Base-by-base conservation (phyloP, 2,329 filamentous ascomycete genomes). In the Drechslerella dactyloides region DNA sequence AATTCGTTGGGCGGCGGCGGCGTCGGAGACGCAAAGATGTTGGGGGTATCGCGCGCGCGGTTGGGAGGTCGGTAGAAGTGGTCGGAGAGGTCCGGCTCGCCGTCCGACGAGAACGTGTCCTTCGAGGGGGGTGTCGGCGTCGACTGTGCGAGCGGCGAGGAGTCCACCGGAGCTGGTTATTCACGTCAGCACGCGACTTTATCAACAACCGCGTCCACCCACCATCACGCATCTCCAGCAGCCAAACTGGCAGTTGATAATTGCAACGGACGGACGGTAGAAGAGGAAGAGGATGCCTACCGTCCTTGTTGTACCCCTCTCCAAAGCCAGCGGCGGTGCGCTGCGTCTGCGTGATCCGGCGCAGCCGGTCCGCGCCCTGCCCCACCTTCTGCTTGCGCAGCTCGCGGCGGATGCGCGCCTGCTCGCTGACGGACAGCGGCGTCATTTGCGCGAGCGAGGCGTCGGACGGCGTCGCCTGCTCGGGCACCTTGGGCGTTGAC, bases 331-430 rank as follows among this genome's bases (percentile, higher is more conserved):
- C 75, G 19, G 72, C 73, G 30, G 62, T 61, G 17, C 75, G 73
- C 56, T 77, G 76, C 17, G 76, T 76, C 37, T 74, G 73, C 35
- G 88, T 90, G 79, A 94, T 94, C 79, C 85, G 89, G 76, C 90
- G 87, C 73, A 94, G 81, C 72, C 90, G 82, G 17, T 86, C 85
- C 65, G 89, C 90, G 69, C 88, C 87, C 55, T 87, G 86, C 76
- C 85, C 86, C 80, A 93, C 87, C 82, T 93, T 93, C 66, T 89
- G 90, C 79, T 91, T 88, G 54, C 90, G 85, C 42, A 89, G 86
- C 79, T 93, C 90, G 79, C 91, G 90, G 75, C 90, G 88, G 66
- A 91, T 83, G 52, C 90, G 87, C 40, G 88, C 88, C 80, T 91
- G 87, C 74, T 89, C 86, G 24, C 83, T 81, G 1, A 85, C 61